Base-by-base conservation (phyloP, 805 yeast genomes). In the Schizosaccharomyces octosporus region DNA sequence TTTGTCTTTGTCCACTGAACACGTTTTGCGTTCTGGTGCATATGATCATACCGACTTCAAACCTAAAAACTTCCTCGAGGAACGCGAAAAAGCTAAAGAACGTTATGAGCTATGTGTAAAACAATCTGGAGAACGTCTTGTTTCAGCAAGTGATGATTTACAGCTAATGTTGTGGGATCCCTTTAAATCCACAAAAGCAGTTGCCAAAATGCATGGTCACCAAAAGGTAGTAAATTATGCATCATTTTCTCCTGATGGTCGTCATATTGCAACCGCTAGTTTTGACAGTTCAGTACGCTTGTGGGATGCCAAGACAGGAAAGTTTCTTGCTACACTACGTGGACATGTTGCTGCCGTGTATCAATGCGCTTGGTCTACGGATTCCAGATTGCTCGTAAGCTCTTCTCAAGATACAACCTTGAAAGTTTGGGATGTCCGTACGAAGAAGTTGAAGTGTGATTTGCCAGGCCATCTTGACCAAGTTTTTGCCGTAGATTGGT, bases 341-440 rank as follows among this genome's bases (percentile, higher is more conserved):
- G 98, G 98, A 1, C 98, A 93, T 70, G 98, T 93, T 63, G 96
- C 97, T 0, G 87, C 97, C 2, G 98, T 93, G 0, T 93, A 93
- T 71, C 97, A 90, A 72, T 87, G 95, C 4, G 87, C 97, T 0
- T 93, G 98, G 98, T 87, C 96, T 3, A 83, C 95, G 0, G 98
- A 93, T 69, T 85, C 90, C 71, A 76, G 98, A 66, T 74, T 90
- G 45, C 74, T 93, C 62, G 97, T 87, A 13, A 85, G 95, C 69
- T 85, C 95, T 71, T 87, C 95, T 17, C 89, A 88, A 69, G 97
- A 90, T 71, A 89, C 97, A 1, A 90, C 97, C 0, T 77, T 90
- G 69, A 90, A 90, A 71, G 95, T 90, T 1, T 90, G 97, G 97
- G 97, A 90, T 69, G 82, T 90, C 27, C 80, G 85, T 67, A 85